phyloP scores from a whole-genome alignment of 495 filamentous ascomycete species.

The Amniculicola lignicola region DNA sequence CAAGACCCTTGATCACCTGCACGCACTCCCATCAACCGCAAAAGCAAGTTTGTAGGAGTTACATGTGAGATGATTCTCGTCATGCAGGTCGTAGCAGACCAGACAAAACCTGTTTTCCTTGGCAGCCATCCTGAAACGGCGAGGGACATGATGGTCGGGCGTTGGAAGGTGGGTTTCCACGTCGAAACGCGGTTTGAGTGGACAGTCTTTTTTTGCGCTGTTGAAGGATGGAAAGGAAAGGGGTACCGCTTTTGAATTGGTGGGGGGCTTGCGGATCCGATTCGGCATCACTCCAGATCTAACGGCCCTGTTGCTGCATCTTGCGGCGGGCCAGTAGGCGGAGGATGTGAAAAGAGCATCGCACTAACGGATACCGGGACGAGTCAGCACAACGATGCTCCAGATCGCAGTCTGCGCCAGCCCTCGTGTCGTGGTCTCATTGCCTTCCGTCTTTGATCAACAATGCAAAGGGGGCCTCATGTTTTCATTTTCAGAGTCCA shows the following conservation, averaged over 20 bases:
- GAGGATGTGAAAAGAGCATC: neutral
- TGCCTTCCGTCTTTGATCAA: too few relatives aligned
- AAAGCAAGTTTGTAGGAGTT: slow-evolving; percentile 9
- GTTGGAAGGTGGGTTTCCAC: slow-evolving; percentile 4
- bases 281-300: slow-evolving; percentile 30
- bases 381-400: neutral
- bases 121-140: slow-evolving; percentile 21
- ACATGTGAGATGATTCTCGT: slow-evolving; percentile 12
- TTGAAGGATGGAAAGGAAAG: slow-evolving; percentile 15
- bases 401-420: neutral
- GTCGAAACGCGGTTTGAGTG: slow-evolving; percentile 1
- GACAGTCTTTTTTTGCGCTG: slow-evolving; percentile 10
- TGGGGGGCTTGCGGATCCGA: slow-evolving; percentile 30
- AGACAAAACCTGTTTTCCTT: slow-evolving; percentile 7
- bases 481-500: too few relatives aligned
- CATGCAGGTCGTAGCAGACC: slow-evolving; percentile 12
- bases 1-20: neutral
- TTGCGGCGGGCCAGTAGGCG: slow-evolving; percentile 3
- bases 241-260: slow-evolving; percentile 15
- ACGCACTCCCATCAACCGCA: neutral
- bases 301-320: slow-evolving; percentile 32
- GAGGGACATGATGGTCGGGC: neutral
- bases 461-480: too few relatives aligned
- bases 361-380: neutral
- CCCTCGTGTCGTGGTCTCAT: neutral